These are phyloP conservation scores for Xylariaceae sp. DNA, from an alignment of 2,329 filamentous ascomycete genomes.

Conservation along the genomic window DNA sequence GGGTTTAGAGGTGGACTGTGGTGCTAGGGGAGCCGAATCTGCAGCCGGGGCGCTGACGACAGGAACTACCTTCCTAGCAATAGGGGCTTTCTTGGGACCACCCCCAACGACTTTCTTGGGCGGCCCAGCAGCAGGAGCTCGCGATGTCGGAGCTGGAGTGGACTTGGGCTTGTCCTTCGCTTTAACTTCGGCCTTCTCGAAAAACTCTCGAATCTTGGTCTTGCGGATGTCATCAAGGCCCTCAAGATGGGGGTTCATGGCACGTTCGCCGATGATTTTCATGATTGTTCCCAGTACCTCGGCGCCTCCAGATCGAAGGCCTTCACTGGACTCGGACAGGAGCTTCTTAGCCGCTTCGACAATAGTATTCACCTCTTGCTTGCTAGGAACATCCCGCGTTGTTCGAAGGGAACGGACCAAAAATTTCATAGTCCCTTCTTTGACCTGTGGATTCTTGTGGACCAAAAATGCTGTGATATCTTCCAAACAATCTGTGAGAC, in stretches of 20 bases:
- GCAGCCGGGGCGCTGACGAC: slow-evolving; percentile 40
- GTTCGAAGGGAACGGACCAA: slow-evolving; percentile 82
- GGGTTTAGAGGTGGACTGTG: slow-evolving; percentile 54
- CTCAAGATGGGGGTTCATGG: slow-evolving; percentile 89
- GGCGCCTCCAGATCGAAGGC: slow-evolving; percentile 80
- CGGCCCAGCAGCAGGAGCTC: slow-evolving; percentile 46
- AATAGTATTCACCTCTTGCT: slow-evolving; percentile 77
- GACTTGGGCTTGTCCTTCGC: slow-evolving; percentile 92
- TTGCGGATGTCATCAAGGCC: slow-evolving; percentile 94
- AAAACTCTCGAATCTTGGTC: slow-evolving; percentile 89
- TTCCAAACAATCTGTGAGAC: slow-evolving; percentile 80
- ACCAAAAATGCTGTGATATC: slow-evolving; percentile 80
- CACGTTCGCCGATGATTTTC: slow-evolving; percentile 97
- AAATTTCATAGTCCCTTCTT: slow-evolving; percentile 91
- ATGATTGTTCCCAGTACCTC: slow-evolving; percentile 91
- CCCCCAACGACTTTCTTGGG: slow-evolving; percentile 32
- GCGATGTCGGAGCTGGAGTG: slow-evolving; percentile 66
- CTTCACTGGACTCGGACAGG: slow-evolving; percentile 82
- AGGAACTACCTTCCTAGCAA: slow-evolving; percentile 49
- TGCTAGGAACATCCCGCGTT: slow-evolving; percentile 77
- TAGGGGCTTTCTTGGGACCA: slow-evolving; percentile 47
- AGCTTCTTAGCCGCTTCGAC: slow-evolving; percentile 89
- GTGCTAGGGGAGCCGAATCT: slow-evolving; percentile 51
- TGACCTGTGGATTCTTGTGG: slow-evolving; percentile 97
- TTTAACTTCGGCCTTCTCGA: slow-evolving; percentile 76